Percentiles rank a stretch among this genome's conserved stretches.
Conservation (phyloP, 2,329 filamentous ascomycete genomes). For the Elsinoe necatrix region DNA sequence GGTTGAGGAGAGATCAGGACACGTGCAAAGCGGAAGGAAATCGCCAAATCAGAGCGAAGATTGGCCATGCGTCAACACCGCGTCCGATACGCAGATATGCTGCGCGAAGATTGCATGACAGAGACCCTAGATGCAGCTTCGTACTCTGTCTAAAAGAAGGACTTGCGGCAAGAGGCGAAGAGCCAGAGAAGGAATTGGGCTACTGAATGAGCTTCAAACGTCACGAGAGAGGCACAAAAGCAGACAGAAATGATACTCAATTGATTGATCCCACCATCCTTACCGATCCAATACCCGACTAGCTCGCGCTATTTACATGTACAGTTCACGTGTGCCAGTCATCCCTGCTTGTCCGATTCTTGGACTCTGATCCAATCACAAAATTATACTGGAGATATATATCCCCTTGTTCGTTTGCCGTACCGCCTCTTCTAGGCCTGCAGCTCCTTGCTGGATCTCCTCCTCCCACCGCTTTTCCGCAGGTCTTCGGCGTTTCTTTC, state of each 20-base stretch:
- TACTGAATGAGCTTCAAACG: too few species aligned
- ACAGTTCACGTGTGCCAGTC: neutral
- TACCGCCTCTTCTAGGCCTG: neutral
- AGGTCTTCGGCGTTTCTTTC: constrained; percentile 27
- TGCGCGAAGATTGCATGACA: too few species aligned
- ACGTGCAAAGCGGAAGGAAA: too few species aligned
- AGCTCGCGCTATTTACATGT: constrained; percentile 13
- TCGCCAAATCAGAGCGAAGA: neutral
- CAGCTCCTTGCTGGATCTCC: neutral
- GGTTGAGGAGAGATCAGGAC: constrained; percentile 26
- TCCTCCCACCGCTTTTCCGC: constrained; percentile 15
- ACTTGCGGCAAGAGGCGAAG: too few species aligned
- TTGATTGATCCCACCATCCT: neutral
- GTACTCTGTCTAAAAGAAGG: too few species aligned
- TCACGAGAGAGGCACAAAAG: neutral
- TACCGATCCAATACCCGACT: neutral
- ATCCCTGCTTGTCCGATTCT: neutral
- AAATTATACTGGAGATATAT: neutral
- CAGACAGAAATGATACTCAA: constrained; percentile 4
- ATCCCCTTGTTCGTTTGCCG: neutral
- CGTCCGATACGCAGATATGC: too few species aligned
- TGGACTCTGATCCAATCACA: too few species aligned
- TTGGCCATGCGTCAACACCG: too few species aligned
- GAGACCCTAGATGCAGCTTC: too few species aligned
- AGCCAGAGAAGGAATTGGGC: too few species aligned